Percentiles rank a stretch among this genome's conserved stretches.
Conservation (phyloP, 768 basidiomycete species). For the Rhizopogon sp. region DNA sequence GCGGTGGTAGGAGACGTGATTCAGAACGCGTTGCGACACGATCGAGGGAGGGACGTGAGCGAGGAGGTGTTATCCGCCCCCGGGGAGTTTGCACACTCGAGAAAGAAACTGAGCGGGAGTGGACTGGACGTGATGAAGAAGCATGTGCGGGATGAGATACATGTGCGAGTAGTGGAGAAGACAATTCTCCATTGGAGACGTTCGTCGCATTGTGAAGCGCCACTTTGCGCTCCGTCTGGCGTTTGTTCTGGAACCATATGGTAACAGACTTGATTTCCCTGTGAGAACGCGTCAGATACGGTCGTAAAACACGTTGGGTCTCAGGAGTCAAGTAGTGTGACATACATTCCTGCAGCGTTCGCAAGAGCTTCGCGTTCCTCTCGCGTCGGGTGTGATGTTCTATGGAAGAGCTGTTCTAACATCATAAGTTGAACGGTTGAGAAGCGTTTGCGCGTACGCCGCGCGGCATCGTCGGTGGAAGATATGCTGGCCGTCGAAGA, state of each 20-base stretch:
- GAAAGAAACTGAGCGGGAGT: constrained; percentile 31
- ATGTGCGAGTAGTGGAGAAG: constrained; percentile 19
- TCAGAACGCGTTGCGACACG: constrained; percentile 26
- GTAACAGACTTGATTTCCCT: constrained; percentile 33
- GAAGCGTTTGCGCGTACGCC: constrained; percentile 69
- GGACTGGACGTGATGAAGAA: constrained; percentile 25
- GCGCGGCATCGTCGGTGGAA: constrained; percentile 39
- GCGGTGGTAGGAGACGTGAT: constrained; percentile 23
- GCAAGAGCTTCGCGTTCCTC: constrained; percentile 66
- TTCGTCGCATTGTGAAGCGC: constrained; percentile 36
- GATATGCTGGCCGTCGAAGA: constrained; percentile 53
- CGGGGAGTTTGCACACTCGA: constrained; percentile 19
- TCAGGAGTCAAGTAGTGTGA: background rate
- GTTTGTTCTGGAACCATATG: constrained; percentile 32
- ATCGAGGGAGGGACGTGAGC: constrained; percentile 26
- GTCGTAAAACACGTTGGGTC: background rate
- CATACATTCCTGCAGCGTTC: constrained; percentile 59
- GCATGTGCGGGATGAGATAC: constrained; percentile 18
- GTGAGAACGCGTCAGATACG: constrained; percentile 8
- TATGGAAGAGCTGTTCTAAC: constrained; percentile 70
- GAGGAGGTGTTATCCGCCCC: constrained; percentile 25
- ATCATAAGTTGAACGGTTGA: constrained; percentile 62
- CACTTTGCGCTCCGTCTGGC: constrained; percentile 47
- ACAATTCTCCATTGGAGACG: constrained; percentile 11
- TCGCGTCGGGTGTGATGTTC: constrained; percentile 69